phyloP scores from a whole-genome alignment of 1,284 basidiomycete genomes.

The Macrocystidia cucumis region DNA sequence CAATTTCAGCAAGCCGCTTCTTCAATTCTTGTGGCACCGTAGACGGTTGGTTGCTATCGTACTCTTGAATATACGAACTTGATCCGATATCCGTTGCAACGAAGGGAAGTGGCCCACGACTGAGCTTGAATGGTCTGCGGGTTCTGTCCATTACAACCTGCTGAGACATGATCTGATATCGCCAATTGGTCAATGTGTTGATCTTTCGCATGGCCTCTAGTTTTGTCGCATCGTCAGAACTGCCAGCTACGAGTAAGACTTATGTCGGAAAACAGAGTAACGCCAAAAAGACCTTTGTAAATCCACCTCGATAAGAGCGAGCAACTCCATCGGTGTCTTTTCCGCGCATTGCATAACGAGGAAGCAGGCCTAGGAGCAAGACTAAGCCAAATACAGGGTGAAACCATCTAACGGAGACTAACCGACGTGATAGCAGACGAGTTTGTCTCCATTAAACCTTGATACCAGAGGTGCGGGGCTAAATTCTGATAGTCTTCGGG shows the following conservation, averaged over 20 bases:
- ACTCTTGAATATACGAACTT: conserved; percentile 42
- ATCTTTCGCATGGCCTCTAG: conserved; percentile 45
- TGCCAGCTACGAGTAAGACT: conserved; percentile 16
- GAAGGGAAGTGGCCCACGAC: conserved; percentile 56
- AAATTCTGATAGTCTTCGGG: conserved; percentile 40
- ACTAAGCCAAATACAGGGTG: background rate
- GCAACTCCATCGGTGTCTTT: conserved; percentile 39
- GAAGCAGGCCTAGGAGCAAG: conserved; percentile 46
- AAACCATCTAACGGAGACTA: conserved; percentile 14
- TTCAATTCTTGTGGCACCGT: conserved; percentile 54
- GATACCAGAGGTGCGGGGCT: conserved; percentile 47
- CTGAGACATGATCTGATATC: conserved; percentile 58
- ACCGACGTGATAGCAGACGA: conserved; percentile 43
- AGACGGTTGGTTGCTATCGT: conserved; percentile 44
- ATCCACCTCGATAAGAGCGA: conserved; percentile 44
- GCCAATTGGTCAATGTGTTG: conserved; percentile 49
- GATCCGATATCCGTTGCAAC: conserved; percentile 67
- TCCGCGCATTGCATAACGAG: conserved; percentile 68
- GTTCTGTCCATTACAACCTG: conserved; percentile 49
- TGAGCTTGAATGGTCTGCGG: conserved; percentile 61
- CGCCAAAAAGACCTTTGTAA: conserved; percentile 38
- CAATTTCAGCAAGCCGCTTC: conserved; percentile 59
- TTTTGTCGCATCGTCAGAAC: conserved; percentile 37
- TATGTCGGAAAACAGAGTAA: conserved; percentile 1
- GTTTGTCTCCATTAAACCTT: conserved; percentile 36